Conservation (phyloP, 192 early-diverging fungal species). For the Lobulomyces angularis region DNA sequence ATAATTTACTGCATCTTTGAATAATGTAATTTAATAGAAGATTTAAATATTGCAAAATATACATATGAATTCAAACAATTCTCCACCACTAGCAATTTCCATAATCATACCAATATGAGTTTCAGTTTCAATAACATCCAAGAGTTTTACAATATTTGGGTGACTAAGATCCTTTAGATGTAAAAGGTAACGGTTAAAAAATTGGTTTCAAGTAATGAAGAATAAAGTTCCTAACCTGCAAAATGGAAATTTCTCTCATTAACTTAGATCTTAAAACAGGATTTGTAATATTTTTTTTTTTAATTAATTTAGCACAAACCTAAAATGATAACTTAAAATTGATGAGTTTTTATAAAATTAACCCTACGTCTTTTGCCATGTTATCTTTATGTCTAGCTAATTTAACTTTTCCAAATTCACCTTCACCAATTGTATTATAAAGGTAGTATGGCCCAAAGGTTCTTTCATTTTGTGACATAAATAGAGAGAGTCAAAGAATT, state of each 20-base stretch:
- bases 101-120: constrained; percentile 93
- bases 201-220: too few species aligned
- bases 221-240: too few species aligned
- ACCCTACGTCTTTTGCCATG: too few species aligned
- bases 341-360: too few species aligned
- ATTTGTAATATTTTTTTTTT: constrained; percentile 54
- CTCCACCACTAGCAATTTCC: constrained; percentile 92
- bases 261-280: constrained; percentile 13
- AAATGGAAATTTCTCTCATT: constrained; percentile 20
- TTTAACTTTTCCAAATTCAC: constrained; percentile 43
- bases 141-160: constrained; percentile 79
- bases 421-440: constrained; percentile 38
- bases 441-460: constrained; percentile 31
- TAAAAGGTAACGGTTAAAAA: too few species aligned
- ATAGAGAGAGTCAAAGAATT: too few species aligned
- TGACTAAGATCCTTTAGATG: constrained; percentile 66
- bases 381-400: constrained; percentile 29
- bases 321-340: too few species aligned
- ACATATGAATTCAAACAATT: constrained; percentile 98
- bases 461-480: too few species aligned
- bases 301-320: constrained; percentile 87
- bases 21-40: too few species aligned
- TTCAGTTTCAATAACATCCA: constrained; percentile 93
- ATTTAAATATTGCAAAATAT: too few species aligned
- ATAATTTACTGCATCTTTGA: constrained; percentile 59